Evolutionary conservation across 768 basidiomycete species (phyloP).

Genomic region (Daedaleopsis nitida): DNA sequence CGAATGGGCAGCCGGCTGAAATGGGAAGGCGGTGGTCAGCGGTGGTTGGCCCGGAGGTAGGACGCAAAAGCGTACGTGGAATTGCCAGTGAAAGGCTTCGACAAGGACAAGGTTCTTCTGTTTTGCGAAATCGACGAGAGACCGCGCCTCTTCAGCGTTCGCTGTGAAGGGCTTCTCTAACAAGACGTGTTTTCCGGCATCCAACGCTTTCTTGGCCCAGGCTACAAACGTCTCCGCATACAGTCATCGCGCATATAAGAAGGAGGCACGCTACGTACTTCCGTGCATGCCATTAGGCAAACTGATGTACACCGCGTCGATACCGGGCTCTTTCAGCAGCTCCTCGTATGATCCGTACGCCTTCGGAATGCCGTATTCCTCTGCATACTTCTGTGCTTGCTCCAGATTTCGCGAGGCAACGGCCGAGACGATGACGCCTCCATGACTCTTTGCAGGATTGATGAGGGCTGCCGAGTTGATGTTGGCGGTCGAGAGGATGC

Average conservation of each 20-base stretch:
- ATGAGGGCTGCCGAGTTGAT: slow-evolving; percentile 32
- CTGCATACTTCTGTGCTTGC: slow-evolving; percentile 28
- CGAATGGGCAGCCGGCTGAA: slow-evolving; percentile 8
- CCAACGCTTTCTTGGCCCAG: slow-evolving; percentile 35
- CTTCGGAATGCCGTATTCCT: slow-evolving; percentile 31
- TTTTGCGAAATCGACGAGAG: slow-evolving; percentile 28
- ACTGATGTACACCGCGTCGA: slow-evolving; percentile 34
- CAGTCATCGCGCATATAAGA: not conserved
- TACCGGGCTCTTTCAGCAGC: slow-evolving; percentile 30
- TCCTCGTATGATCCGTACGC: slow-evolving; percentile 27
- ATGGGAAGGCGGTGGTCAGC: not conserved
- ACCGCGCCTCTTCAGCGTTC: slow-evolving; percentile 31
- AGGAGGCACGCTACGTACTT: slow-evolving; percentile 1
- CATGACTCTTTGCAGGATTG: slow-evolving; percentile 28
- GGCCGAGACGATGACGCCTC: slow-evolving; percentile 30
- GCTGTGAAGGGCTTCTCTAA: slow-evolving; percentile 37
- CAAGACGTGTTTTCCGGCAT: slow-evolving; percentile 36
- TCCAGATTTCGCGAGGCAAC: slow-evolving; percentile 33
- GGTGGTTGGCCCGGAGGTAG: too few relatives aligned
- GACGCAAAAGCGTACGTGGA: not conserved
- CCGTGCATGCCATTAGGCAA: slow-evolving; percentile 35
- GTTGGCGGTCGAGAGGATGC: slow-evolving; percentile 33
- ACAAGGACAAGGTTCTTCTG: slow-evolving; percentile 29
- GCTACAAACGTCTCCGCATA: slow-evolving; percentile 10
- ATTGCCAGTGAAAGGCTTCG: slow-evolving; percentile 29